Base-by-base conservation (phyloP, 2,329 filamentous ascomycete genomes). In the Neoscytalidium dimidiatum region DNA sequence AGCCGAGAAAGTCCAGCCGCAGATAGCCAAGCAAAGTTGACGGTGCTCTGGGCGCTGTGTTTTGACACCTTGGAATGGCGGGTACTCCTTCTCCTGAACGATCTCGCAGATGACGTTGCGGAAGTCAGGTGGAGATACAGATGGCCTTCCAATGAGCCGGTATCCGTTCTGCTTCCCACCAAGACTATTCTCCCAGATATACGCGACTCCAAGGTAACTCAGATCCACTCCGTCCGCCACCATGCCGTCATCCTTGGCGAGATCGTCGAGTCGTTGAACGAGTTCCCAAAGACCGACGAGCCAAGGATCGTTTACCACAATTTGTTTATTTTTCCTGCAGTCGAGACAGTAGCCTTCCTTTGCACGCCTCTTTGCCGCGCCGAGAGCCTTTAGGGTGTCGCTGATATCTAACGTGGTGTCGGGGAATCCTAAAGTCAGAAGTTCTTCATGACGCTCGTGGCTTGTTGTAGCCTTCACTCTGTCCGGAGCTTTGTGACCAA, bases 201-300 rank as follows among this genome's bases (percentile, higher is more conserved):
- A 85, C 62, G 86, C 81, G 6, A 94, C 87, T 1, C 92, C 92
- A 66, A 94, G 81, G 71, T 91, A 95, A 71, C 89, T 90, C 21
- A 94, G 78, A 70, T 95, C 91, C 3, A 93, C 79, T 2, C 84
- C 85, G 13, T 86, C 83, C 7, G 87, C 82, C 28, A 90, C 80
- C 90, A 95, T 91, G n/a, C 88, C 89, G 52, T 87, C 85, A 67
- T 89, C 84, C 38, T 84, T 81, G 2, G 89, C 87, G 31, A 88
- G 86, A 28, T 84, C 81, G 69, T 91, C 87, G 68, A 83, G 78
- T n/a, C 90, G 87, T 66, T 85, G 83, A 53, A 94, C 82, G 83
- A 91, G 92, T 52, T 87, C 85, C 92, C 92, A 96, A n/a, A 91
- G 80, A 64, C 91, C 89, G 65, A 88, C 84, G n/a, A 94, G 80